Conservation (phyloP, 768 basidiomycete species). For the Scleroderma citrinum region DNA sequence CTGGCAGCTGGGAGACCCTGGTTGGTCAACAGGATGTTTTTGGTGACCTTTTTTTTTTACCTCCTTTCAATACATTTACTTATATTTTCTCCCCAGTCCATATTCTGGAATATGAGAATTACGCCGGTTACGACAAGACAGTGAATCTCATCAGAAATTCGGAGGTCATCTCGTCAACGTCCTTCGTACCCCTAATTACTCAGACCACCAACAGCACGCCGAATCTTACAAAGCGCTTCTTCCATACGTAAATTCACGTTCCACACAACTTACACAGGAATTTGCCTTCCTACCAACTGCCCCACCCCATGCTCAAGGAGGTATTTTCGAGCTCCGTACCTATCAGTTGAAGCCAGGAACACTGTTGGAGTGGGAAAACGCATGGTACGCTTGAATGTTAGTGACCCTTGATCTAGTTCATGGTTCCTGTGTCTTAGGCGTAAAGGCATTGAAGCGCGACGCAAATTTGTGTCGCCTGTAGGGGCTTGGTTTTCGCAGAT, state of each 20-base stretch:
- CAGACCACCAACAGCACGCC: constrained; percentile 42
- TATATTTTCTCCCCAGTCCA: constrained; percentile 34
- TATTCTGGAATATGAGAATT: constrained; percentile 93
- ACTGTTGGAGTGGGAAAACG: constrained; percentile 90
- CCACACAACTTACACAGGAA: constrained; percentile 81
- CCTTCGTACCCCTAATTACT: background rate
- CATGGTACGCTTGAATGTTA: constrained; percentile 51
- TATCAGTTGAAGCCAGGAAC: constrained; percentile 88
- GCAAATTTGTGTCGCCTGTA: constrained; percentile 77
- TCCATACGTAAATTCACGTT: constrained; percentile 67
- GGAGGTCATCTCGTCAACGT: constrained; percentile 41
- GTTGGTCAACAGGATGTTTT: constrained; percentile 90
- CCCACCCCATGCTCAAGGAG: constrained; percentile 81
- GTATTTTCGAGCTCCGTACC: constrained; percentile 87
- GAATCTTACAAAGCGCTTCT: constrained; percentile 68
- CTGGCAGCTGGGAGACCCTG: constrained; percentile 89
- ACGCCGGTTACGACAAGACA: constrained; percentile 81
- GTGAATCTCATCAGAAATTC: constrained; percentile 56
- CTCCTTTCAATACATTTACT: background rate
- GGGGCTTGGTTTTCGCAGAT: constrained; percentile 93
- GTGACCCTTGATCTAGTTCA: background rate
- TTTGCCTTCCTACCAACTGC: constrained; percentile 94
- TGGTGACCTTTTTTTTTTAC: constrained; percentile 40
- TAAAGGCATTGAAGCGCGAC: constrained; percentile 88
- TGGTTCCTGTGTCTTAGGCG: constrained; percentile 49